Conservation (phyloP, 805 yeast genomes). For the Lachancea mirantina region DNA sequence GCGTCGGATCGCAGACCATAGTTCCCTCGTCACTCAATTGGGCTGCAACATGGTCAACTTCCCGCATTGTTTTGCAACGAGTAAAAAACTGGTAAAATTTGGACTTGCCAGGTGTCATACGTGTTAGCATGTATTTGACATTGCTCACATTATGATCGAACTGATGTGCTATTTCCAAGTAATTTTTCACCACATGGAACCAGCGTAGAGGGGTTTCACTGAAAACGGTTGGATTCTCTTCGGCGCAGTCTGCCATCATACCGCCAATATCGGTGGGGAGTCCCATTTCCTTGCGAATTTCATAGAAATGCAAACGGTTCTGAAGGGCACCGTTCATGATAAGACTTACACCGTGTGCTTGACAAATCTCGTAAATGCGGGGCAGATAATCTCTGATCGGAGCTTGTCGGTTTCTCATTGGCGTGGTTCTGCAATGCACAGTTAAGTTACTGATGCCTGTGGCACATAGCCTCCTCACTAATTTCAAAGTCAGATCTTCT, state of each 20-base stretch:
- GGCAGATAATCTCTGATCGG: constrained; percentile 69
- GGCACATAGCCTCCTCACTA: constrained; percentile 49
- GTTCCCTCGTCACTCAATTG: constrained; percentile 18
- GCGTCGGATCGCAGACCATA: constrained; percentile 17
- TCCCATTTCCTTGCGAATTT: constrained; percentile 46
- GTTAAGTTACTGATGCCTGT: constrained; percentile 88
- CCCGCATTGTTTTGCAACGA: constrained; percentile 48
- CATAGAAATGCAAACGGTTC: constrained; percentile 45
- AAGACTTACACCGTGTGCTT: constrained; percentile 56
- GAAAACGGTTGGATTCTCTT: constrained; percentile 77
- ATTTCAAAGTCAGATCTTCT: constrained; percentile 48
- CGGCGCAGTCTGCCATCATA: constrained; percentile 92
- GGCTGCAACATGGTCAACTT: constrained; percentile 30
- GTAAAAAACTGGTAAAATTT: constrained; percentile 51
- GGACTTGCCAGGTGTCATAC: constrained; percentile 73
- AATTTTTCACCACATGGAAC: constrained; percentile 50
- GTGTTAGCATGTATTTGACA: constrained; percentile 71
- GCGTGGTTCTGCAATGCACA: constrained; percentile 82
- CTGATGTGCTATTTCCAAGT: constrained; percentile 42
- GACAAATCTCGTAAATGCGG: constrained; percentile 55
- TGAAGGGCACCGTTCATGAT: constrained; percentile 75
- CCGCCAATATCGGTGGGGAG: constrained; percentile 58
- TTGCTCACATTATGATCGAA: constrained; percentile 62
- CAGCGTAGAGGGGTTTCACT: constrained; percentile 41
- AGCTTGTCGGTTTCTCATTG: constrained; percentile 79